phyloP scores from a whole-genome alignment of 805 yeast genomes.

The Ogataea henricii region DNA sequence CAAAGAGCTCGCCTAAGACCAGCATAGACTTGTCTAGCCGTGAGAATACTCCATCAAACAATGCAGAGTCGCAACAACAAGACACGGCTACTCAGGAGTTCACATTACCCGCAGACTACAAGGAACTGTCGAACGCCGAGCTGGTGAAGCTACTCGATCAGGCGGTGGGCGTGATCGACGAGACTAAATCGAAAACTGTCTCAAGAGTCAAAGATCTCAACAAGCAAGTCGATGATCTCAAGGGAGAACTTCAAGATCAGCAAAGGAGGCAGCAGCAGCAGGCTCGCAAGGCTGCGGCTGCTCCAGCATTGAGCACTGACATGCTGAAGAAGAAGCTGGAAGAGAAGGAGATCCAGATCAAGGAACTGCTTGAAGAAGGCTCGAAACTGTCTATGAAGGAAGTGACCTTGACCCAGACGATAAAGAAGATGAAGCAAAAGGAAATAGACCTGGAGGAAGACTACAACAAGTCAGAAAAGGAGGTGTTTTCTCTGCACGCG shows the following conservation, averaged over 20 bases:
- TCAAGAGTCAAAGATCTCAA: constrained; percentile 12
- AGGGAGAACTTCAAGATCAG: constrained; percentile 22
- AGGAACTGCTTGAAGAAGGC: constrained; percentile 73
- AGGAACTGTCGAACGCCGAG: constrained; percentile 15
- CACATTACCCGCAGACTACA: constrained; percentile 18
- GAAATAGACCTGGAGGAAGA: constrained; percentile 41
- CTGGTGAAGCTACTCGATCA: constrained; percentile 16
- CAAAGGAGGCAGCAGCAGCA: constrained; percentile 6
- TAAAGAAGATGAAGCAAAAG: constrained; percentile 59
- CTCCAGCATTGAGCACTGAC: constrained; percentile 10
- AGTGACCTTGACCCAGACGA: constrained; percentile 61
- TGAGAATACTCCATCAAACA: background rate
- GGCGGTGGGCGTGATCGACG: constrained; percentile 5
- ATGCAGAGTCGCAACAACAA: background rate
- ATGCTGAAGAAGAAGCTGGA: constrained; percentile 36
- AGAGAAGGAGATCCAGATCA: constrained; percentile 62
- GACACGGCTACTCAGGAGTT: constrained; percentile 5
- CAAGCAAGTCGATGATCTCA: constrained; percentile 32
- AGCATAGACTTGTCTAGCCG: constrained; percentile 10
- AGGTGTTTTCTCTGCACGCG: constrained; percentile 25
- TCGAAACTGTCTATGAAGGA: constrained; percentile 71
- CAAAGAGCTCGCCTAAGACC: constrained; percentile 5
- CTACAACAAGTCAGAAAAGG: constrained; percentile 32
- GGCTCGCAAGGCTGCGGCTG: constrained; percentile 14
- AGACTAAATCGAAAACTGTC: constrained; percentile 8